Conservation (phyloP, 192 early-diverging fungal species). For the Jimgerdemannia lactiflua region DNA sequence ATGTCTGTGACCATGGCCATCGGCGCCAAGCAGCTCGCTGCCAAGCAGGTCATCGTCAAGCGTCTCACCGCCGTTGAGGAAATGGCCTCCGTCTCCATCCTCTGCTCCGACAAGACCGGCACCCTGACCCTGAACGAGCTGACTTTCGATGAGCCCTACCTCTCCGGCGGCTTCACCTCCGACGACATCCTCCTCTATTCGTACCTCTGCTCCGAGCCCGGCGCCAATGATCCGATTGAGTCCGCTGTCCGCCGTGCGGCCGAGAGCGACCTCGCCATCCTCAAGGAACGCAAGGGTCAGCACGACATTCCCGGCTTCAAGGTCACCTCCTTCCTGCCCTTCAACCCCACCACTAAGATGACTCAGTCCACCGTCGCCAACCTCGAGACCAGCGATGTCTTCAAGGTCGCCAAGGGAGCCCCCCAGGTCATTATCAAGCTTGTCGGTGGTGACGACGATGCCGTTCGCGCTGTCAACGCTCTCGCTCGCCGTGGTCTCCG, state of each 20-base stretch:
- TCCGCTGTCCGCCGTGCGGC: slow-evolving; percentile 77
- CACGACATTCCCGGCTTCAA: slow-evolving; percentile 89
- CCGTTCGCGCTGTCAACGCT: slow-evolving; percentile 74
- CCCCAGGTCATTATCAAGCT: slow-evolving; percentile 87
- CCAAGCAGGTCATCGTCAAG: slow-evolving; percentile 90
- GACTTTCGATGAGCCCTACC: slow-evolving; percentile 80
- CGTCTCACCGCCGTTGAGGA: slow-evolving; percentile 91
- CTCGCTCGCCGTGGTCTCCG: slow-evolving; percentile 84
- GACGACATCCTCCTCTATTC: slow-evolving; percentile 78
- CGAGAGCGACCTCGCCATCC: slow-evolving; percentile 56
- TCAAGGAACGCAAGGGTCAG: slow-evolving; percentile 58
- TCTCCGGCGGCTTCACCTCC: slow-evolving; percentile 58
- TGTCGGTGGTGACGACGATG: slow-evolving; percentile 77
- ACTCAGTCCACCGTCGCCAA: slow-evolving; percentile 81
- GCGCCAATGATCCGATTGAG: slow-evolving; percentile 86
- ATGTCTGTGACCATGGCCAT: slow-evolving; percentile 94
- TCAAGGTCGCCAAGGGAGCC: slow-evolving; percentile 91
- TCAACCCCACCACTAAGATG: slow-evolving; percentile 86
- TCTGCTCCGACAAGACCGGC: slow-evolving; percentile 81
- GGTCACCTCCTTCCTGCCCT: slow-evolving; percentile 83
- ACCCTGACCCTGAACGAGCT: slow-evolving; percentile 89
- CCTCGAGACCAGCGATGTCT: slow-evolving; percentile 62
- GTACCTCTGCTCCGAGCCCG: slow-evolving; percentile 79
- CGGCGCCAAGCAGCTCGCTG: slow-evolving; percentile 81
- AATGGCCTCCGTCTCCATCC: slow-evolving; percentile 80